Percentiles rank a stretch among this genome's conserved stretches.
These are phyloP conservation scores for Ramaria rubella DNA, from an alignment of 768 basidiomycete genomes.

Conservation along the genomic window DNA sequence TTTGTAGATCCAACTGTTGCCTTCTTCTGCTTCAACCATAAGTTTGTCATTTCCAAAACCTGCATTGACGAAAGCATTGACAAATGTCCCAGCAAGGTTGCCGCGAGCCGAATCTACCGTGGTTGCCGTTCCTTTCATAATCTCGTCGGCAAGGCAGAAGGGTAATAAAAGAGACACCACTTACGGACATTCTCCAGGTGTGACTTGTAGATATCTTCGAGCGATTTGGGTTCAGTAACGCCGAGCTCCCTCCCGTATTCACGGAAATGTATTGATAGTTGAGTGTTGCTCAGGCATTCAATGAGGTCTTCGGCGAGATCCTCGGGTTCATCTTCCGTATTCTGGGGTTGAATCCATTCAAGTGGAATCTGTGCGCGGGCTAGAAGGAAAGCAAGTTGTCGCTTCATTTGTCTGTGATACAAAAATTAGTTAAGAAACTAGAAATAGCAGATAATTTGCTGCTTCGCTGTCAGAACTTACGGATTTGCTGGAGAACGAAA, in stretches of 20 bases:
- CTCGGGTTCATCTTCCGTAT: slow-evolving; percentile 41
- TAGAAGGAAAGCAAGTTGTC: slow-evolving; percentile 89
- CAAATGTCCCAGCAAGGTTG: slow-evolving; percentile 94
- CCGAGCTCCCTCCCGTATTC: slow-evolving; percentile 92
- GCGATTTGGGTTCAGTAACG: slow-evolving; percentile 79
- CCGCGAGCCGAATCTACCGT: slow-evolving; percentile 90
- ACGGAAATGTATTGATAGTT: slow-evolving; percentile 77
- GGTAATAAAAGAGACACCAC: slow-evolving; percentile 16
- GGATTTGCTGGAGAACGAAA: slow-evolving; percentile 87
- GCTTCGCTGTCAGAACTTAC: too few species aligned
- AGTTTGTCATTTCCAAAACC: slow-evolving; percentile 98
- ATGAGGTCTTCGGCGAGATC: slow-evolving; percentile 76
- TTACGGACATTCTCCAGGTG: slow-evolving; percentile 87
- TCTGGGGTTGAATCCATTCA: slow-evolving; percentile 74
- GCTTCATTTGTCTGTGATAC: slow-evolving; percentile 68
- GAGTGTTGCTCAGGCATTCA: slow-evolving; percentile 81
- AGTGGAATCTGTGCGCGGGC: slow-evolving; percentile 88
- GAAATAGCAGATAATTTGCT: background rate
- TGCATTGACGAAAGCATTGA: slow-evolving; percentile 98
- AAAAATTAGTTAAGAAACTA: background rate
- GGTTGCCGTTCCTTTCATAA: slow-evolving; percentile 42
- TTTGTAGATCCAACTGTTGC: slow-evolving; percentile 98
- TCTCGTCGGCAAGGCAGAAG: background rate
- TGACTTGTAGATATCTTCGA: slow-evolving; percentile 96
- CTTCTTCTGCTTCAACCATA: slow-evolving; percentile 94